Evolutionary conservation across 192 early-diverging fungal genomes (phyloP), one percentile per base, ranked within the genome.

Genomic region (Oehlia diaphana): DNA sequence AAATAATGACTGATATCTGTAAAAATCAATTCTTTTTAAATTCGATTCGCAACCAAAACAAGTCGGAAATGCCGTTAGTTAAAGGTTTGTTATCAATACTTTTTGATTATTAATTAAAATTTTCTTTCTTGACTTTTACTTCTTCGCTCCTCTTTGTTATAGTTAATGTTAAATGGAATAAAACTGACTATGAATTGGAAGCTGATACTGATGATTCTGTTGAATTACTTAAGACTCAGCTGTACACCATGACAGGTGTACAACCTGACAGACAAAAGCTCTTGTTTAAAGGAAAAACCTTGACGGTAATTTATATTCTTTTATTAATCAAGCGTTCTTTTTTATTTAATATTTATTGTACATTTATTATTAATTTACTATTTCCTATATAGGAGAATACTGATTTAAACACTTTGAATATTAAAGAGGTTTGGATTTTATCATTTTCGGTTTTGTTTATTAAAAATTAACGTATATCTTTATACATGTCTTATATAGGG

Each of bases 261-360:
- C 88, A 89, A 65, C 96, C 97, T 23, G 95, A 95, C 42, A 87
- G 97, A 63, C 98, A 99, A 86, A 97, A 96, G 85, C 92, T 98
- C 62, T 92, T 99, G 77, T 88, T 92, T 73, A 98, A 98, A 82
- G 98, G 98, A 69, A 96, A 93, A 9, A 89, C 91, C 74, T 88
- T 99, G 64, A 98, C 97, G 90, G 93, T 91, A 83, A 14, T 61
- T 31, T 12, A 21, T 19, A 63, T 39, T 61, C 9, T 62, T 33
- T 31, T 33, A 31, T 62, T 35, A 12, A 26, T 33, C 0, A 8
- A 9, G 42, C 9, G 31, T 31, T 31, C 31, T 31, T 31, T 31
- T 31, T 31, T 31, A 31, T 31, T 31, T 31, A 31, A 31, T 31
- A 31, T 44, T 44, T 44, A 7, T 44, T 44, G 1, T 44, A 9